These are phyloP conservation scores for Hyparrhenia diplandra DNA, from an alignment of 176 grass and related monocot genomes.

Conservation along the genomic window DNA sequence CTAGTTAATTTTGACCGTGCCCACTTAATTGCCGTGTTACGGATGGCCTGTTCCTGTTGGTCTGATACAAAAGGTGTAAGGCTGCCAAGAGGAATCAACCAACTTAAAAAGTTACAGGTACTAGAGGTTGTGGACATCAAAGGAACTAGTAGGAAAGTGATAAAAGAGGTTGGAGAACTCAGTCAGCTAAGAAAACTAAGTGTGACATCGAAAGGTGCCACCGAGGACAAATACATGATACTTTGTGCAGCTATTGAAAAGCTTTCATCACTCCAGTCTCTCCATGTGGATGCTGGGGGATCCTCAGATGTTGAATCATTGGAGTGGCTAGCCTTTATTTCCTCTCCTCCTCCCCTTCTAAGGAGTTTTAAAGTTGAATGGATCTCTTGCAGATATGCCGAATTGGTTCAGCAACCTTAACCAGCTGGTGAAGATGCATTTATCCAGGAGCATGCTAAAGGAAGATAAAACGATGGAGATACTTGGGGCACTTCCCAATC, in stretches of 20 bases:
- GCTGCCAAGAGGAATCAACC: neutral
- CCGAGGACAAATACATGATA: neutral
- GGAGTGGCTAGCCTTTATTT: neutral
- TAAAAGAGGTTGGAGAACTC: conserved; percentile 12
- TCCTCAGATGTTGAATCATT: conserved; percentile 16
- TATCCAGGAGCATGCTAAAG: neutral
- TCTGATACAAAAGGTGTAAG: neutral
- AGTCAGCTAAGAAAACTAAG: conserved; percentile 15
- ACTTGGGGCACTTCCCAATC: conserved; percentile 20
- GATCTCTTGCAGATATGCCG: neutral
- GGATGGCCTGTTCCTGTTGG: neutral
- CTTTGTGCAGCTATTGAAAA: conserved; percentile 8
- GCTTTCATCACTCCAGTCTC: neutral
- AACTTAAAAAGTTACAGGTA: neutral
- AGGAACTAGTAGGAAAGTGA: neutral
- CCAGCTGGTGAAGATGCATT: conserved; percentile 10
- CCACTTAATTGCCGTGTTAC: neutral
- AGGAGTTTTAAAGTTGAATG: neutral
- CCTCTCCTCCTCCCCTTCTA: neutral
- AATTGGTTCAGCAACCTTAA: neutral
- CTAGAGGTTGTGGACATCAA: conserved; percentile 12
- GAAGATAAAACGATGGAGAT: neutral
- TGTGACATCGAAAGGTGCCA: neutral
- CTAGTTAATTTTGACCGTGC: neutral
- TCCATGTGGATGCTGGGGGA: neutral